Evolutionary conservation across 2,329 filamentous ascomycete genomes (phyloP).

Genomic region (Sclerotinia subarctica): DNA sequence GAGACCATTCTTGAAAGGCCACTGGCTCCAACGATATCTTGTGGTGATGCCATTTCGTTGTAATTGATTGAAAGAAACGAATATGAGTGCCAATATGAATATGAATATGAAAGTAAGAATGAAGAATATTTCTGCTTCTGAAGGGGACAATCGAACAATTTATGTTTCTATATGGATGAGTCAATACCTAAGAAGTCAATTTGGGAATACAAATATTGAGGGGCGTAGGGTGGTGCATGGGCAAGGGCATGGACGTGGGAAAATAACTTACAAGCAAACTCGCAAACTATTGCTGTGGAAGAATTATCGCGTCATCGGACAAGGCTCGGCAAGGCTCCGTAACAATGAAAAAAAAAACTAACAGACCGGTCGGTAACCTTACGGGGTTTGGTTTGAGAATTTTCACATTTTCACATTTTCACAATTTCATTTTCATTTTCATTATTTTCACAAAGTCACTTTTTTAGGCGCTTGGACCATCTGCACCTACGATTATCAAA

Average conservation of each 20-base stretch:
- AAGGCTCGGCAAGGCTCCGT: constrained; percentile 13
- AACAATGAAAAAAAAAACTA: background rate
- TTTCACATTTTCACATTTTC: background rate
- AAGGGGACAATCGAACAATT: constrained; percentile 9
- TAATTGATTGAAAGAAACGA: background rate
- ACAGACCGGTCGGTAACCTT: background rate
- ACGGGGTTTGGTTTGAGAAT: background rate
- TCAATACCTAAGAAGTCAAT: constrained; percentile 4
- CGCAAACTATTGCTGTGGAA: constrained; percentile 15
- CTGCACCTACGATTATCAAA: background rate
- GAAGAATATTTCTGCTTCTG: background rate
- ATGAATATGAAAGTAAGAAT: background rate
- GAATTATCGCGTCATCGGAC: constrained; percentile 8
- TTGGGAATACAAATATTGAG: background rate
- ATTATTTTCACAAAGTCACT: background rate
- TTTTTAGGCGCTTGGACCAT: constrained; percentile 10
- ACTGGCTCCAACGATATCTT: constrained; percentile 47
- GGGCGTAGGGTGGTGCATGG: background rate
- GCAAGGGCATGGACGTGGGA: background rate
- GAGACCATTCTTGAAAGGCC: constrained; percentile 46
- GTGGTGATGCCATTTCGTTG: constrained; percentile 31
- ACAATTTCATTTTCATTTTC: background rate
- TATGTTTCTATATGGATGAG: constrained; percentile 13
- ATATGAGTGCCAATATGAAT: background rate
- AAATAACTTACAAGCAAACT: background rate